Base-by-base conservation (phyloP, 106 monocot species). In the Vanilla planifolia region DNA sequence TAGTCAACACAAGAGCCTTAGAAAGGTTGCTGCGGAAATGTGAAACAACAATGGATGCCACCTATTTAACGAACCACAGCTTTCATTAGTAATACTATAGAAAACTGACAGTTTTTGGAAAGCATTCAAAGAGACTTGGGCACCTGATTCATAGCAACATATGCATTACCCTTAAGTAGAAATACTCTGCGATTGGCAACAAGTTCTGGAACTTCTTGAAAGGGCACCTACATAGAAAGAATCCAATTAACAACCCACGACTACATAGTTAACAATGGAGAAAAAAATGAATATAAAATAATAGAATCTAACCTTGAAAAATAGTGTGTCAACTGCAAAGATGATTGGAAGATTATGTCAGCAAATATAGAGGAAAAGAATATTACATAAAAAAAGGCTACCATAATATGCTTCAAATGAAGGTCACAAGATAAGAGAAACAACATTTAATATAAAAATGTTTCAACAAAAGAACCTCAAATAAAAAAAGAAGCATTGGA, bases 111-210 rank as follows among this genome's bases (percentile, higher is more conserved):
- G n/a, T n/a, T n/a, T n/a, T n/a, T n/a, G n/a, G 17, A 27, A 53
- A 13, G 35, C 57, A 20, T 34, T 15, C 33, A 57, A 19, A n/a
- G 10, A 35, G 57, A 35, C 1, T 34, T 10, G 43, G 43, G 20
- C 42, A 98, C 96, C 91, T 98, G 96, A 77, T 75, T 84, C 87
- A 81, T 88, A 13, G 91, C 80, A 68, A 98, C 88, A 86, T 87
- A 98, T 44, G 96, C 91, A 88, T 72, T 85, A 52, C 91, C 91
- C 79, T 91, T 87, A 29, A 62, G 84, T 48, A 98, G 13, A 67
- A 84, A 91, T 60, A 98, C 91, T 62, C 72, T 76, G 4, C 84
- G 87, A 52, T 66, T 64, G 27, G 81, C 80, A 80, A 98, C 84
- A 33, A 98, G 74, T 63, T 98, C 96, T 48, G 96, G 79, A 50